These are phyloP conservation scores for Cladosporium sphaerospermum DNA, from an alignment of 2,329 filamentous ascomycete species.

Conservation along the genomic window DNA sequence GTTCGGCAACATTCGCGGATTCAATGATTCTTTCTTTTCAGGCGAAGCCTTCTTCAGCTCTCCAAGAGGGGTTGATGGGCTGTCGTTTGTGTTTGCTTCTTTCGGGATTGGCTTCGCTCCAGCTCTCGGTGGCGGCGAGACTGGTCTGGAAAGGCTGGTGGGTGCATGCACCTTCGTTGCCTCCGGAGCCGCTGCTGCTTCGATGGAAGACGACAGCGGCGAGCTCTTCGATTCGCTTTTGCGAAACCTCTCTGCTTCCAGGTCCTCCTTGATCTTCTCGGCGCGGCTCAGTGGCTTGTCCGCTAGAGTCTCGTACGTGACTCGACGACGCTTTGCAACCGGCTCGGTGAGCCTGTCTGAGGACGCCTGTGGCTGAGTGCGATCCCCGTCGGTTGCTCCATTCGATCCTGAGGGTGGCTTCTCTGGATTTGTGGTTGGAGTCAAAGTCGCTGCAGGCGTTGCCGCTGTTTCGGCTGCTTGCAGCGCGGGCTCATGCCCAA, in stretches of 20 bases:
- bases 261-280: constrained; percentile 16
- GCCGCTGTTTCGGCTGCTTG: constrained; percentile 2
- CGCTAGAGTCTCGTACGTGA: constrained; percentile 24
- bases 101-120: not conserved
- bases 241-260: constrained; percentile 10
- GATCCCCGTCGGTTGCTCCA: too few species aligned
- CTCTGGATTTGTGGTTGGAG: too few species aligned
- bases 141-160: constrained; percentile 17
- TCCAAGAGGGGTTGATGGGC: not conserved
- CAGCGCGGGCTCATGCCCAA: constrained; percentile 41
- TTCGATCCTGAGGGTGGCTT: too few species aligned
- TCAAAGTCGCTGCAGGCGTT: not conserved
- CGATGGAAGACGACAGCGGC: not conserved
- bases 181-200: not conserved
- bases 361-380: too few species aligned
- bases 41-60: not conserved
- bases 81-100: constrained; percentile 3
- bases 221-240: not conserved
- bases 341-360: constrained; percentile 12
- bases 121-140: constrained; percentile 16
- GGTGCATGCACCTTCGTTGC: not conserved
- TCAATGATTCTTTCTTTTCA: constrained; percentile 40
- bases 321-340: constrained; percentile 24
- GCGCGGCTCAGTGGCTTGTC: constrained; percentile 27
- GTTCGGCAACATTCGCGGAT: constrained; percentile 58